phyloP scores from a whole-genome alignment of 2,329 filamentous ascomycete genomes.

The Aureobasidium sp. region DNA sequence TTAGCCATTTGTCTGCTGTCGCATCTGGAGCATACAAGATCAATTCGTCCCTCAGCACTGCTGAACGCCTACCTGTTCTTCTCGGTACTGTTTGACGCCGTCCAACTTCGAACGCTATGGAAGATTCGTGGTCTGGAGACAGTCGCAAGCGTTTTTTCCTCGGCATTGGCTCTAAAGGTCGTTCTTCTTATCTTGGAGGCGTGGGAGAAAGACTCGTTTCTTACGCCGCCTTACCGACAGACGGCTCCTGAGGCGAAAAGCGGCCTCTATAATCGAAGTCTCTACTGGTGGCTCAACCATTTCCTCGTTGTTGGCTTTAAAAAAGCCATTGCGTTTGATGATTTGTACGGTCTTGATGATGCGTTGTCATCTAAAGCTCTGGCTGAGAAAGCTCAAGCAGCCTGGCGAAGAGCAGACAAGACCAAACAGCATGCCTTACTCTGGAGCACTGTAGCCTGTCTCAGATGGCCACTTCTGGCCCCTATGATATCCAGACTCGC shows the following conservation, averaged over 20 bases:
- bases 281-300: slow-evolving; percentile 8
- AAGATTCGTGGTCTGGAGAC: neutral
- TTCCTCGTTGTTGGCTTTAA: neutral
- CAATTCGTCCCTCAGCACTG: neutral
- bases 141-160: neutral
- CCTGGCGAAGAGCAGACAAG: neutral
- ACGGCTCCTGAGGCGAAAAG: neutral
- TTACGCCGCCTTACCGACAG: neutral
- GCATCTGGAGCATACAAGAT: neutral
- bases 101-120: neutral
- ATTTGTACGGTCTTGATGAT: neutral
- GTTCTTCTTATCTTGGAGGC: neutral
- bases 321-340: neutral
- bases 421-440: neutral
- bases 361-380: neutral
- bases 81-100: neutral
- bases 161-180: neutral
- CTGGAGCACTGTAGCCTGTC: neutral
- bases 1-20: neutral
- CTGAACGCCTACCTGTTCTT: neutral
- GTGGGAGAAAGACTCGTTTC: neutral
- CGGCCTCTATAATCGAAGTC: neutral
- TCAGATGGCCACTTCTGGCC: neutral
- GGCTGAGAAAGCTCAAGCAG: neutral
- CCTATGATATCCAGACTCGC: neutral